Percentiles rank a stretch among this genome's conserved stretches.
Conservation (phyloP, 305 asterid species). For the Fraxinus sp. region DNA sequence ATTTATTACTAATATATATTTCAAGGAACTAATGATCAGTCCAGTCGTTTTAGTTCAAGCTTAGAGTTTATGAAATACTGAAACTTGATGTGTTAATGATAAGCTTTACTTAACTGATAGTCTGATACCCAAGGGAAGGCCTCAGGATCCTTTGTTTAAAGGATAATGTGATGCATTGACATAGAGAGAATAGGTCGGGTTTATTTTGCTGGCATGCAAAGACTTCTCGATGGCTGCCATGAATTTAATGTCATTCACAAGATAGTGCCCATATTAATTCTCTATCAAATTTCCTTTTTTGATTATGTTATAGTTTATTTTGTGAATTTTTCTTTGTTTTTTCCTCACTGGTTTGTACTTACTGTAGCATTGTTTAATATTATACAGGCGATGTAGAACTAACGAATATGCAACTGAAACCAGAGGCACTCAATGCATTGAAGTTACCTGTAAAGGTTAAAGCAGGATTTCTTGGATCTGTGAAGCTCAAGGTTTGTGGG, state of each 20-base stretch:
- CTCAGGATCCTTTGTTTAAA: background rate
- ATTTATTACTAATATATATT: background rate
- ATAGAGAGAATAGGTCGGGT: background rate
- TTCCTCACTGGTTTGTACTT: slow-evolving; percentile 12
- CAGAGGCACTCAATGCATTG: slow-evolving; percentile 97
- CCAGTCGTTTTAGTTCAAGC: background rate
- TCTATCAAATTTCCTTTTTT: background rate
- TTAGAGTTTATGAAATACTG: background rate
- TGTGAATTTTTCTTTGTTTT: background rate
- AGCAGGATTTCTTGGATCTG: slow-evolving; percentile 98
- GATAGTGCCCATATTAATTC: background rate
- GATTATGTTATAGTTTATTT: background rate
- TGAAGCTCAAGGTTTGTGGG: slow-evolving; percentile 86
- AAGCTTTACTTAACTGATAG: background rate
- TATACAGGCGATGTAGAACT: slow-evolving; percentile 85
- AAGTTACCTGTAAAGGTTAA: slow-evolving; percentile 96
- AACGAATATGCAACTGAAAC: slow-evolving; percentile 95
- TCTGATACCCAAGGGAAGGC: background rate
- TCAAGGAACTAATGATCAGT: background rate
- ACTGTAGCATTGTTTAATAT: slow-evolving; percentile 17
- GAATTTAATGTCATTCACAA: background rate
- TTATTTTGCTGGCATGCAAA: background rate
- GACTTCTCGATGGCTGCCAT: background rate
- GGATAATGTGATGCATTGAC: background rate
- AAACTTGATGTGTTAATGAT: background rate